Base-by-base conservation (phyloP, 2,329 filamentous ascomycete species). In the Talaromyces sp. region DNA sequence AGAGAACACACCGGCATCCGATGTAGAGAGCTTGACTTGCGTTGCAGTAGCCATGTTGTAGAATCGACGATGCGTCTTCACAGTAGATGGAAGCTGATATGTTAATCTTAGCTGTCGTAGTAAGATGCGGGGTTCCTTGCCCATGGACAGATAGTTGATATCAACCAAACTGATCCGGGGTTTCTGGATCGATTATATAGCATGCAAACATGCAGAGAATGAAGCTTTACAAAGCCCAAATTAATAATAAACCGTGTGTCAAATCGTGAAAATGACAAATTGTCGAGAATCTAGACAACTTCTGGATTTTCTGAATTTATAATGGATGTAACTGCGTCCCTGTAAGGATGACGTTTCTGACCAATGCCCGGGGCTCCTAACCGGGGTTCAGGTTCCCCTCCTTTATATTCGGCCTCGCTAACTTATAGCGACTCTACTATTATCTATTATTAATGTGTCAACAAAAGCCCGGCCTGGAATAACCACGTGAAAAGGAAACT, bases 1-100 rank as follows among this genome's bases (percentile, higher is more conserved):
- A 60, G 73, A 77, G 63, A 78, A 83, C 19, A 78, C 70, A 0
- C 80, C 80, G 11, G 74, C 61, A 57, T 80, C 72, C 10, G 65
- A 64, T 2, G 73, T 67, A 0, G 75, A 70, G 10, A 85, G 69
- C 28, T 80, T 70, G 31, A 83, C 69, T 13, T 69, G 73, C 11
- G 70, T 75, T 57, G 78, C 73, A 6, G 78, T 79, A 3, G 80
- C 79, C 78, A 81, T 82, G n/a, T 56, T 69, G 50, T 31, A 35
- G 10, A 28, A 36, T 37, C 37, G 28, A 28, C n/a, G 19, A 13
- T 33, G 9, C 7, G 8, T 13, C 3, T 37, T 43, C 15, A 19
- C 25, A 21, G 15, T 33, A 43, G 28, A 37, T 35, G 15, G 19
- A n/a, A 9, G 13, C 8, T 45, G 43, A 9, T 8, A 7, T 15